Percentiles rank a stretch among this genome's conserved stretches.
Conservation (phyloP, 129 eudicot species). For the Helichrysum umbraculigerum region DNA sequence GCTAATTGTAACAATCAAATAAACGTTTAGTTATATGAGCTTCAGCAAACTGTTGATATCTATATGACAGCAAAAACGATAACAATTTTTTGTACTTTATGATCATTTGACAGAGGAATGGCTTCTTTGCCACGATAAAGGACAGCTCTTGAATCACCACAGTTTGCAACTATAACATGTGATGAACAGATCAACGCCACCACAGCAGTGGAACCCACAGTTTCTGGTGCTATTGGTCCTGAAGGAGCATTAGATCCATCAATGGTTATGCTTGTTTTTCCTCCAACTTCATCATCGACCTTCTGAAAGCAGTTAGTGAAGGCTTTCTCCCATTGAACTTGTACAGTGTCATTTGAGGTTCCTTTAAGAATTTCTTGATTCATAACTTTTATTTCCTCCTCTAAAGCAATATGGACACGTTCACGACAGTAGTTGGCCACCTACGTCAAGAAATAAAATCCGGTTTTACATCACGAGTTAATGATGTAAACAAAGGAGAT, state of each 20-base stretch:
- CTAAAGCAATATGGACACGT: conserved; percentile 59
- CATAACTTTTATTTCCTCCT: conserved; percentile 51
- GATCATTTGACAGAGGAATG: conserved; percentile 65
- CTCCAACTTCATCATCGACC: conserved; percentile 86
- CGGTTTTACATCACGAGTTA: neutral
- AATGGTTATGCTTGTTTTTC: conserved; percentile 37
- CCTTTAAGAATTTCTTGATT: conserved; percentile 46
- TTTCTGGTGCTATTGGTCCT: conserved; percentile 70
- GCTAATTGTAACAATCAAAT: conserved; percentile 42
- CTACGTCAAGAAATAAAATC: conserved; percentile 30
- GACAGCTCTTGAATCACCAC: conserved; percentile 93
- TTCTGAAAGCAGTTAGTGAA: conserved; percentile 67
- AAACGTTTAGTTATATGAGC: conserved; percentile 5
- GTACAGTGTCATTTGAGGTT: conserved; percentile 44
- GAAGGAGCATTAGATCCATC: conserved; percentile 22
- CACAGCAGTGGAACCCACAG: conserved; percentile 93
- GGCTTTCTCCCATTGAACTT: conserved; percentile 64
- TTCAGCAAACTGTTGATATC: neutral
- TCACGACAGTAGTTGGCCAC: conserved; percentile 83
- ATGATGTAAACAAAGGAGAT: neutral
- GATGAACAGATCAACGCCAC: conserved; percentile 78
- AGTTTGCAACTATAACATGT: conserved; percentile 77
- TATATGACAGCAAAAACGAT: neutral
- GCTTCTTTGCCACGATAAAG: conserved; percentile 91
- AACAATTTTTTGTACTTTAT: conserved; percentile 59